Base-by-base conservation (phyloP, 768 basidiomycete species). In the Xanthoconium purpureum region DNA sequence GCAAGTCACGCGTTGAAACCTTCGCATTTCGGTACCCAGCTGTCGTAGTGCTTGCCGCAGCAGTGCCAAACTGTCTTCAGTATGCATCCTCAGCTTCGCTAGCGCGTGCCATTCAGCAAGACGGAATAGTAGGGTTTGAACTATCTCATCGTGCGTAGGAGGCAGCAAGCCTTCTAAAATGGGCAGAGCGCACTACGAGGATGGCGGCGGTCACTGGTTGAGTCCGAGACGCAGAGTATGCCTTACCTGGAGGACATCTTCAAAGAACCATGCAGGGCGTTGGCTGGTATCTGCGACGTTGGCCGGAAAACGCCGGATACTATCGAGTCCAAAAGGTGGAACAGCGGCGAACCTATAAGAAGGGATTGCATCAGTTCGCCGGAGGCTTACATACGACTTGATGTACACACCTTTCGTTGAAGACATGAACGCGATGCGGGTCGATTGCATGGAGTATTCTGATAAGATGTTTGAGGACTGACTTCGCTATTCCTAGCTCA, bases 261-360 rank as follows among this genome's bases (percentile, higher is more conserved):
- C 54, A 11, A 63, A 64, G 30, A 50, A 33, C 28, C 46, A 13
- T 4, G 54, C 62, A 17, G 56, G 50, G 2, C 73, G 50, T 48
- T 73, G 71, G 35, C 71, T 77, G 67, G 76, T 72, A n/a, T 68
- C 71, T 0, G 74, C 71, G 1, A 71, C 65, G 50, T 79, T 74
- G 11, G 51, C 54, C 7, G 57, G 47, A 50, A 80, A 80, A 6
- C 53, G 47, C 7, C 72, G 67, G 15, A 80, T 80, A 3, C 68
- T 71, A 11, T 60, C 49, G 1, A 47, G 20, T 6, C 47, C 42
- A 2, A 54, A 54, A 12, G 53, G 14, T 7, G 40, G 47, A 33
- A 55, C 13, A 15, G 36, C 15, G 1, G 29, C 8, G 5, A 55
- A 58, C 17, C 52, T 58, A 43, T 6, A 6, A 12, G 6, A 20